Evolutionary conservation across 192 early-diverging fungal species (phyloP), one percentile per base, ranked within the genome.

Genomic region (Mortierella antarctica): DNA sequence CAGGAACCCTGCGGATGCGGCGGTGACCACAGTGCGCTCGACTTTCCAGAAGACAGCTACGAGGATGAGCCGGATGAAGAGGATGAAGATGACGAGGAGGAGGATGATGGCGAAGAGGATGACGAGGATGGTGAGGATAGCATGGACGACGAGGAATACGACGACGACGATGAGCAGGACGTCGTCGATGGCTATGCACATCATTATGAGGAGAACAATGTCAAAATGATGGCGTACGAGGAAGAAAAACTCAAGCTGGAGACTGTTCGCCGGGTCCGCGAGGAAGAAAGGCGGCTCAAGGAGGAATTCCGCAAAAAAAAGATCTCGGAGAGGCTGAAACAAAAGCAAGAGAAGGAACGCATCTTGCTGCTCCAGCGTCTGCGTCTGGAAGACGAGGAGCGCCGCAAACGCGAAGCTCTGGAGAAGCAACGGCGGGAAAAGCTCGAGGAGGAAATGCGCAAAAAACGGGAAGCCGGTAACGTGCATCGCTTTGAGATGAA

Each of bases 361-460:
- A 80, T 80, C 39, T 41, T 61, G 14, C 46, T 80, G 17, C 20
- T 80, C 39, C 77, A 80, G 31, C 77, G 77, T 62, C 55, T 80
- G 31, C 70, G 77, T 49, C 65, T 71, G 18, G 77, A 80, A 53
- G 77, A 80, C 44, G 77, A 80, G 45, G 77, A 80, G 23, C 77
- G 77, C 21, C 77, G 77, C 13, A 80, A 67, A 45, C 70, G 77
- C 7, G 77, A 80, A 39, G 65, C 55, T 11, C 60, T 67, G 50
- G 77, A 80, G 21, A 75, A 76, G 47, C 60, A 76, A 53, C 55
- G 73, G 48, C 51, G 63, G 20, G 82, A 71, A 59, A 75, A 61
- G 44, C 69, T 83, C 23, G 71, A 76, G n/a, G 64, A 76, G 48
- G 82, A 83, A 53, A 74, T 82, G 73, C 80, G 80, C 23, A 74